A percentile compares a stretch with the other conserved stretches of the same genome.
These are phyloP conservation scores for Cryphonectria nitschkei DNA, from an alignment of 2,329 filamentous ascomycete species.

Conservation along the genomic window DNA sequence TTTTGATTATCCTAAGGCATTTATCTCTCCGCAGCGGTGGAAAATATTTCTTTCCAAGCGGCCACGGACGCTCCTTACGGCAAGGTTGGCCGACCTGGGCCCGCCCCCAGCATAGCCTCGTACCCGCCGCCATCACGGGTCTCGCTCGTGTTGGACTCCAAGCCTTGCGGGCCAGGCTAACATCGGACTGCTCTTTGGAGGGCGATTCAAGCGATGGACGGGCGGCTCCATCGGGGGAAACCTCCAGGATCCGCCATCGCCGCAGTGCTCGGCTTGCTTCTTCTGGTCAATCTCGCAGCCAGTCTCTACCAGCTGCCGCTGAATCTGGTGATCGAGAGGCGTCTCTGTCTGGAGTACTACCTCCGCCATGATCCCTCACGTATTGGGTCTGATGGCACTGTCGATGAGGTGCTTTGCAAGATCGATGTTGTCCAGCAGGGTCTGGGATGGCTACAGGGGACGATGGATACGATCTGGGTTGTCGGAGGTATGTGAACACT, in stretches of 20 bases:
- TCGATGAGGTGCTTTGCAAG: slow-evolving; percentile 59
- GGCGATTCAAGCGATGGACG: not conserved
- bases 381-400: slow-evolving; percentile 41
- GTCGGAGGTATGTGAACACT: slow-evolving; percentile 44
- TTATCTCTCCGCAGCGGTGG: not conserved
- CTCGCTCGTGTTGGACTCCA: not conserved
- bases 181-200: not conserved
- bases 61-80: not conserved
- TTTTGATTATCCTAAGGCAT: not conserved
- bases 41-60: not conserved
- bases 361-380: slow-evolving; percentile 41
- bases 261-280: slow-evolving; percentile 45
- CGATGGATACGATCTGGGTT: slow-evolving; percentile 54
- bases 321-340: slow-evolving; percentile 50
- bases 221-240: not conserved
- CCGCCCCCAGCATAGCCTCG: not conserved
- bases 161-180: not conserved
- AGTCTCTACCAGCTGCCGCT: slow-evolving; percentile 54
- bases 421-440: slow-evolving; percentile 53
- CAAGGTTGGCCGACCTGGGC: not conserved
- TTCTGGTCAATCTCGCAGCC: slow-evolving; percentile 51
- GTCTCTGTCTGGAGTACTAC: slow-evolving; percentile 57
- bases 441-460: slow-evolving; percentile 57
- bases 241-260: slow-evolving; percentile 26
- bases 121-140: not conserved